Evolutionary conservation across 306 rosid genomes (phyloP).

Genomic region (Lathyrus oleraceus): DNA sequence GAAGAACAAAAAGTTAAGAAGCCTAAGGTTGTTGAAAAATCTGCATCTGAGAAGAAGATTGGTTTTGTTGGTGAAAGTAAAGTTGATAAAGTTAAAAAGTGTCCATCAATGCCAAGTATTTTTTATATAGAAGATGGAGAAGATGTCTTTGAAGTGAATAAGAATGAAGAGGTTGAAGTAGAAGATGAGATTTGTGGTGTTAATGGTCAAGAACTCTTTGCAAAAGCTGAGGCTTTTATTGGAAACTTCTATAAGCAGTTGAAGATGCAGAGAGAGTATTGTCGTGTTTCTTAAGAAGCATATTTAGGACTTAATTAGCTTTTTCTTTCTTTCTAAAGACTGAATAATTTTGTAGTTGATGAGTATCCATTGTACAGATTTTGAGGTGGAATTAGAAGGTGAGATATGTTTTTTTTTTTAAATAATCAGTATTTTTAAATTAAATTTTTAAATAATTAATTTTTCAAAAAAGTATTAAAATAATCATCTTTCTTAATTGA

Average conservation of each 20-base stretch:
- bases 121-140: constrained; percentile 60
- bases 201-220: constrained; percentile 63
- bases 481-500: too few relatives aligned
- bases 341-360: constrained; percentile 22
- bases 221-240: constrained; percentile 79
- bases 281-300: constrained; percentile 49
- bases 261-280: constrained; percentile 75
- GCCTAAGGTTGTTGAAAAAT: constrained; percentile 37
- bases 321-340: neutral
- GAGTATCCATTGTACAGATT: constrained; percentile 25
- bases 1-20: constrained; percentile 33
- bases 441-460: too few relatives aligned
- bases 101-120: constrained; percentile 65
- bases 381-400: constrained; percentile 15
- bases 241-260: constrained; percentile 78
- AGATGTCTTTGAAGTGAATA: constrained; percentile 32
- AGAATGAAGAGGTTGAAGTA: constrained; percentile 31
- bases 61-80: constrained; percentile 7
- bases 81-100: constrained; percentile 45
- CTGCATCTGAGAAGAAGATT: constrained; percentile 48
- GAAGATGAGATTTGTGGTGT: constrained; percentile 45
- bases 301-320: constrained; percentile 25
- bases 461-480: too few relatives aligned
- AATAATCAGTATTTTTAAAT: too few relatives aligned
- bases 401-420: too few relatives aligned